Evolutionary conservation across 257 asterid species (phyloP), one percentile per base, ranked within the genome.

Genomic region (Eucommia ulmoides): DNA sequence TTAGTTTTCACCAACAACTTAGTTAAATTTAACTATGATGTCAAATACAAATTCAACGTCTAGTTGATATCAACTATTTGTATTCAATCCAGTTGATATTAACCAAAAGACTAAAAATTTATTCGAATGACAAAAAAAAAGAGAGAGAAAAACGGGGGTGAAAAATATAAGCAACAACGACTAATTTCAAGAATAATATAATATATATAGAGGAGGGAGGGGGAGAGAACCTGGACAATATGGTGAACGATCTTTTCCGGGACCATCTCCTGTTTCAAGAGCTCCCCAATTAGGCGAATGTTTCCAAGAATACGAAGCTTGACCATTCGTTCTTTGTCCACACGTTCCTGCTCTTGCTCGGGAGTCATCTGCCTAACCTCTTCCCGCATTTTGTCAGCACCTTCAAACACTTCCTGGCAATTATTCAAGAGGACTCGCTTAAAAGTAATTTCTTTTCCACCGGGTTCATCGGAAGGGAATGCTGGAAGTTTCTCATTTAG

Each of bases 391-490:
- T 51, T 51, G 19, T 51, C 56, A 26, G 45, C 56, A 17, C 56
- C 56, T 51, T 51, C 56, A 33, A 51, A 51, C 19, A 45, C 56
- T 20, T 51, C 45, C 19, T 51, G 56, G 26, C 56, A 51, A 51
- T 7, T 25, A 26, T 51, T 29, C 19, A 51, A 51, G 20, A 51
- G 56, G 4, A 51, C 56, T 18, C 56, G 56, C 45, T 51, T 51
- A 26, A 51, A 51, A 25, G 56, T 51, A 23, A 51, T 19, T 22
- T 51, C 46, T 51, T 51, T 51, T 17, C 56, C 56, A 26, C 56
- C 56, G 20, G 56, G 46, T 51, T 51, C 56, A 51, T 51, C 56
- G 5, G 56, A 51, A 18, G 56, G 56, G 18, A 51, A 51, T 25
- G 44, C 25, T 25, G 56, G 56, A 10, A 51, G 56, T 19, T 51